Conservation (phyloP, 345 rosid genomes). For the Citrus unshiu region DNA sequence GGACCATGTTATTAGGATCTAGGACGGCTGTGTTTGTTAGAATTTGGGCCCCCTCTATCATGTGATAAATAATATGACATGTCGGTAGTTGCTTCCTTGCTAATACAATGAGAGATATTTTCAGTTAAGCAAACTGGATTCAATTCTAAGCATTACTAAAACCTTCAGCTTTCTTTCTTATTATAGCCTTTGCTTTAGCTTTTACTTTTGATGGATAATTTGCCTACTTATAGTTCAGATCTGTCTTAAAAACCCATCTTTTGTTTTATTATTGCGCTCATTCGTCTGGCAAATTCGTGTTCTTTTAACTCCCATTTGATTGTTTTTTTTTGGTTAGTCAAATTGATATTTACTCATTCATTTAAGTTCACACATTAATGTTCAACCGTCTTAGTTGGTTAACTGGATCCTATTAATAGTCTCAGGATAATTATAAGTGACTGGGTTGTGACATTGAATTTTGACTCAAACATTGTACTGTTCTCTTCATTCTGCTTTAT, state of each 20-base stretch:
- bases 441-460: neutral
- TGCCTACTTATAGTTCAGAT: constrained; percentile 8
- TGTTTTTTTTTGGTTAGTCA: neutral
- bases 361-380: neutral
- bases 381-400: neutral
- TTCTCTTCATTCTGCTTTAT: neutral
- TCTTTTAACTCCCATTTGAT: neutral
- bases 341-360: neutral
- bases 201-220: neutral
- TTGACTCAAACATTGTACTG: neutral
- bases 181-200: too few species aligned
- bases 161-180: neutral
- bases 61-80: constrained; percentile 26
- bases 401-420: constrained; percentile 1
- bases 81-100: neutral
- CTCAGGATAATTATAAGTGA: neutral
- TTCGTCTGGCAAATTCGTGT: neutral
- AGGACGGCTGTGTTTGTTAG: constrained; percentile 20
- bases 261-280: neutral
- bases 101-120: too few species aligned
- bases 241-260: neutral
- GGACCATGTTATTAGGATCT: neutral
- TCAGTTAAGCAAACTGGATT: neutral
- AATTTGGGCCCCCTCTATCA: constrained; percentile 38
- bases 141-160: neutral